phyloP scores from a whole-genome alignment of 805 yeast genomes.

The Saccharomycopsis babjevae region DNA sequence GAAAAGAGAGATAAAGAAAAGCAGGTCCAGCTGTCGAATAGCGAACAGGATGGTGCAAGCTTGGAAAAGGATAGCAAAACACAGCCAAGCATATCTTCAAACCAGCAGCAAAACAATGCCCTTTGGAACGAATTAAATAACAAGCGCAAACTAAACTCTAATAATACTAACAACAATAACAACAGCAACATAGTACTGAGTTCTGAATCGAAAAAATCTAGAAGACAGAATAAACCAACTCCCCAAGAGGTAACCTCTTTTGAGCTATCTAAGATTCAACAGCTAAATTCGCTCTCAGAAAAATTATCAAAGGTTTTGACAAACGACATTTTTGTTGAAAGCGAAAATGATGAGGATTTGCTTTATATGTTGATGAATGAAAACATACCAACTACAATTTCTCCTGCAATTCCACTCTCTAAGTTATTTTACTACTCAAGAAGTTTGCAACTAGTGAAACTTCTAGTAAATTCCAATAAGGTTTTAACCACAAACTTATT shows the following conservation, averaged over 20 bases:
- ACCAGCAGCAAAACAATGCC: background rate
- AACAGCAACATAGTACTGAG: background rate
- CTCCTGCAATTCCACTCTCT: constrained; percentile 59
- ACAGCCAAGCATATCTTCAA: background rate
- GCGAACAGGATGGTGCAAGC: background rate
- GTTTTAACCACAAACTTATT: constrained; percentile 75
- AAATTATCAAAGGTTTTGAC: constrained; percentile 10
- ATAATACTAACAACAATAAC: background rate
- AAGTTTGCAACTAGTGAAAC: constrained; percentile 71
- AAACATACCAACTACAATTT: constrained; percentile 40
- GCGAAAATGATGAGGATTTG: constrained; percentile 33
- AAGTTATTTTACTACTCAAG: constrained; percentile 84
- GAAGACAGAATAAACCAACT: constrained; percentile 8
- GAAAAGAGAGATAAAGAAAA: background rate
- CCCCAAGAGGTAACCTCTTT: constrained; percentile 15
- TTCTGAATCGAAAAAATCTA: background rate
- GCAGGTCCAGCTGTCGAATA: background rate
- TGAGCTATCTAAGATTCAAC: constrained; percentile 14
- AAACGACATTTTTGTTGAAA: constrained; percentile 26
- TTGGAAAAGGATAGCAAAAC: background rate
- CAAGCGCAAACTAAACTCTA: background rate
- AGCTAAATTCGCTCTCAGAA: constrained; percentile 11
- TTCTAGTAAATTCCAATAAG: constrained; percentile 80
- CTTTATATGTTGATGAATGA: constrained; percentile 41
- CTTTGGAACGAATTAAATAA: background rate